A percentile compares a stretch with the other conserved stretches of the same genome.
phyloP scores from a whole-genome alignment of 2,329 filamentous ascomycete species.

The Lachnellula arida region DNA sequence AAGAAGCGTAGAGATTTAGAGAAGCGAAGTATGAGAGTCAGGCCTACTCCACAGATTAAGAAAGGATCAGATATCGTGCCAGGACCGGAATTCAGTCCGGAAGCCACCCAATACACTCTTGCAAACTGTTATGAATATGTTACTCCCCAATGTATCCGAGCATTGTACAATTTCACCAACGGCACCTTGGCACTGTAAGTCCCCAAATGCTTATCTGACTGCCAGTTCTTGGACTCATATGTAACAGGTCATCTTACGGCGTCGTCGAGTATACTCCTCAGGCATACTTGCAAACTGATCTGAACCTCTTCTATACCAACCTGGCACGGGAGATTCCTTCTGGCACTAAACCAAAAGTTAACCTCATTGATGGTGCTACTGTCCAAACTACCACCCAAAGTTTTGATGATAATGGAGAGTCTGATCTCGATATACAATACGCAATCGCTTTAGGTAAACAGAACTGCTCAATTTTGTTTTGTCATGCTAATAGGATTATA shows the following conservation, averaged over 20 bases:
- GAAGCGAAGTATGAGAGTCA: constrained; percentile 31
- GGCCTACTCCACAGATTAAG: constrained; percentile 25
- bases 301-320: constrained; percentile 44
- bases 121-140: constrained; percentile 48
- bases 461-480: neutral
- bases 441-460: constrained; percentile 40
- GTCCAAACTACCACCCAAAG: constrained; percentile 34
- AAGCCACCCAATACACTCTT: constrained; percentile 22
- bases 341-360: constrained; percentile 30
- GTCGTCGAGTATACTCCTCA: constrained; percentile 52
- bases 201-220: constrained; percentile 34
- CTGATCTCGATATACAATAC: constrained; percentile 35
- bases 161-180: constrained; percentile 44
- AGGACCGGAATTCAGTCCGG: constrained; percentile 13
- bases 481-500: neutral
- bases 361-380: constrained; percentile 19
- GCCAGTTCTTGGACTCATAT: neutral
- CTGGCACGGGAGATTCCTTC: constrained; percentile 38
- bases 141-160: constrained; percentile 51
- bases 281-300: constrained; percentile 46
- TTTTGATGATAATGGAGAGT: constrained; percentile 39
- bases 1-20: constrained; percentile 11
- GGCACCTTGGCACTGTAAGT: constrained; percentile 34
- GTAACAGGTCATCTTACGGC: constrained; percentile 35
- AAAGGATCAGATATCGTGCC: constrained; percentile 2